Evolutionary conservation across 768 basidiomycete genomes (phyloP), one percentile per base, ranked within the genome.

Genomic region (Collybia sordida): DNA sequence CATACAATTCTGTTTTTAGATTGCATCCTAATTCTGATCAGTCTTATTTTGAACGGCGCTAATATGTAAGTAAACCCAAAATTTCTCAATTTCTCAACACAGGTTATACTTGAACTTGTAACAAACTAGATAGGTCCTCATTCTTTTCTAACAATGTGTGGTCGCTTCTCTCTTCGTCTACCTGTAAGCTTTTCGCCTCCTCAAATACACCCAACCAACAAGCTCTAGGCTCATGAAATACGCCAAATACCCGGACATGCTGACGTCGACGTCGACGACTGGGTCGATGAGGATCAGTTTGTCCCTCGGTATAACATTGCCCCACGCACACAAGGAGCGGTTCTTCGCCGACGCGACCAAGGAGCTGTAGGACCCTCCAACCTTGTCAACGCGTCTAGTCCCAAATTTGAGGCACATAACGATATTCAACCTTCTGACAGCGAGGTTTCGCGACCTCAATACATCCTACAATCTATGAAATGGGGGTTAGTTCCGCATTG

Each of bases 401-500:
- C 45, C 14, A 19, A 11, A 6, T 1, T 3, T 12, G 19, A 24
- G 21, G 14, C 5, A 15, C 4, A 12, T 31, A 31, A 14, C 11
- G 11, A 3, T 31, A 31, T 14, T 14, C 31, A 31, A 31, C 4
- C 31, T 31, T 31, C 31, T 11, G 9, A 17, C 9, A 12, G 39
- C 35, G 23, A 56, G 42, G 42, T 23, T 25, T 31, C 37, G 7
- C 19, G 34, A n/a, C 12, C 18, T 12, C 35, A 65, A 11, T 66
- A 85, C 17, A 70, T 88, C 19, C 64, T 95, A 54, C 88, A 91
- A 28, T 86, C 88, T 0, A 93, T 92, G 91, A 85, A 78, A 51
- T 98, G 94, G 94, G 94, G 95, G 6, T 73, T 95, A 1, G 81
- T 93, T 2, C 92, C 90, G 0, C 84, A 89, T 62, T 94, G 86